These are phyloP conservation scores for Xylariaceae sp. DNA, from an alignment of 2,329 filamentous ascomycete genomes.

Conservation along the genomic window DNA sequence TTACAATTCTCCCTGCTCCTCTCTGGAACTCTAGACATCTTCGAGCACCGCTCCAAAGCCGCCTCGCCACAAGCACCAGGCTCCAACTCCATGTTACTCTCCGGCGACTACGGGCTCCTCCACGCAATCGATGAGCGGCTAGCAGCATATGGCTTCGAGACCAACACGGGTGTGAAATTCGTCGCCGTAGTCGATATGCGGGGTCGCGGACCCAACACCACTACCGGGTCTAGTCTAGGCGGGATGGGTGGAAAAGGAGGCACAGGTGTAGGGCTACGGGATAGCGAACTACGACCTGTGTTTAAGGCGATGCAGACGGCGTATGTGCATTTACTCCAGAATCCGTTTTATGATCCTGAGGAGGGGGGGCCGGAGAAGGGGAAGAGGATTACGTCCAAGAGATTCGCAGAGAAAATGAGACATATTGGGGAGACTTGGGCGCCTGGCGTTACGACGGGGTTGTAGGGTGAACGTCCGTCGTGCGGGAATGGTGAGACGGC, in stretches of 20 bases:
- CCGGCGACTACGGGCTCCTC: slow-evolving; percentile 86
- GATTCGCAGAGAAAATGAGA: slow-evolving; percentile 78
- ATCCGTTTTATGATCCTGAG: slow-evolving; percentile 92
- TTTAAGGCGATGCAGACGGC: slow-evolving; percentile 92
- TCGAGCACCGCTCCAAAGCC: slow-evolving; percentile 76
- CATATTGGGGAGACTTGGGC: slow-evolving; percentile 83
- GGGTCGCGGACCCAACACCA: slow-evolving; percentile 49
- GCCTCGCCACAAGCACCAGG: slow-evolving; percentile 18
- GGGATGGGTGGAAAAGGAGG: slow-evolving; percentile 27
- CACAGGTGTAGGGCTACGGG: slow-evolving; percentile 66
- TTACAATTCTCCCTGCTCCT: slow-evolving; percentile 91
- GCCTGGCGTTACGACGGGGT: slow-evolving; percentile 60
- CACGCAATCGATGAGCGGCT: slow-evolving; percentile 92
- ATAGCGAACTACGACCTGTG: slow-evolving; percentile 85
- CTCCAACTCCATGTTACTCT: slow-evolving; percentile 36
- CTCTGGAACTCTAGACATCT: slow-evolving; percentile 88
- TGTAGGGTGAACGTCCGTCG: slow-evolving; percentile 40
- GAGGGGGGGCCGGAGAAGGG: slow-evolving; percentile 39
- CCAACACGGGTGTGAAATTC: slow-evolving; percentile 90
- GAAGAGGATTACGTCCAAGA: slow-evolving; percentile 75
- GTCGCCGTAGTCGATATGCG: slow-evolving; percentile 90
- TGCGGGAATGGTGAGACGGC: background rate
- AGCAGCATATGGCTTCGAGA: slow-evolving; percentile 93
- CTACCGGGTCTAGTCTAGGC: background rate
- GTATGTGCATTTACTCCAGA: slow-evolving; percentile 84